Evolutionary conservation across 2,329 filamentous ascomycete genomes (phyloP).

Genomic region (Aspergillus sp.): DNA sequence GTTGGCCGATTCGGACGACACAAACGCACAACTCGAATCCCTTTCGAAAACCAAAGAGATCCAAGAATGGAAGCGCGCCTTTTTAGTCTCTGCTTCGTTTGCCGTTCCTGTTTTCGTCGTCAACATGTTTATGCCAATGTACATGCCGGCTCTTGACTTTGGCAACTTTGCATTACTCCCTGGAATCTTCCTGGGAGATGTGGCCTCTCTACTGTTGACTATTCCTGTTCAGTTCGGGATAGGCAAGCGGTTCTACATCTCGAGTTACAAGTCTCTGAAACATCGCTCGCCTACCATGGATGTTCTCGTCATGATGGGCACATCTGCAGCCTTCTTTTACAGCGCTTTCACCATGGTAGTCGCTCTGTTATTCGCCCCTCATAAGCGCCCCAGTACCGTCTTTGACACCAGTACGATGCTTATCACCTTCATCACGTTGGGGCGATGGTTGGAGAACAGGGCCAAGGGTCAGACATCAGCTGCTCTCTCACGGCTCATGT

Average conservation of each 20-base stretch:
- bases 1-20: slow-evolving; percentile 85
- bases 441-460: slow-evolving; percentile 84
- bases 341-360: slow-evolving; percentile 81
- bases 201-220: slow-evolving; percentile 76
- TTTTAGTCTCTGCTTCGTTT: slow-evolving; percentile 69
- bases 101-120: slow-evolving; percentile 86
- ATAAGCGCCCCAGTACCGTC: slow-evolving; percentile 75
- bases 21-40: slow-evolving; percentile 92
- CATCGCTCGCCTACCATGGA: slow-evolving; percentile 96
- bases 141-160: slow-evolving; percentile 66
- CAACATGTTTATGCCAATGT: slow-evolving; percentile 93
- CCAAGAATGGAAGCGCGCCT: slow-evolving; percentile 80
- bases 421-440: slow-evolving; percentile 88
- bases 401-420: slow-evolving; percentile 99
- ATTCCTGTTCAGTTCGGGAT: slow-evolving; percentile 95
- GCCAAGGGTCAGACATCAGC: slow-evolving; percentile 96
- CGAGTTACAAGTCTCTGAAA: slow-evolving; percentile 86
- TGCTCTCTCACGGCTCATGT: slow-evolving; percentile 90
- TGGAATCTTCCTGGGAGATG: slow-evolving; percentile 80
- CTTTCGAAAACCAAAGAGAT: slow-evolving; percentile 95
- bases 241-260: slow-evolving; percentile 86
- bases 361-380: slow-evolving; percentile 66
- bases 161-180: slow-evolving; percentile 59
- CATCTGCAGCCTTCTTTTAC: slow-evolving; percentile 93
- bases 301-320: slow-evolving; percentile 87